These are phyloP conservation scores for Eucalyptus globulus DNA, from an alignment of 345 rosid species.

Conservation along the genomic window DNA sequence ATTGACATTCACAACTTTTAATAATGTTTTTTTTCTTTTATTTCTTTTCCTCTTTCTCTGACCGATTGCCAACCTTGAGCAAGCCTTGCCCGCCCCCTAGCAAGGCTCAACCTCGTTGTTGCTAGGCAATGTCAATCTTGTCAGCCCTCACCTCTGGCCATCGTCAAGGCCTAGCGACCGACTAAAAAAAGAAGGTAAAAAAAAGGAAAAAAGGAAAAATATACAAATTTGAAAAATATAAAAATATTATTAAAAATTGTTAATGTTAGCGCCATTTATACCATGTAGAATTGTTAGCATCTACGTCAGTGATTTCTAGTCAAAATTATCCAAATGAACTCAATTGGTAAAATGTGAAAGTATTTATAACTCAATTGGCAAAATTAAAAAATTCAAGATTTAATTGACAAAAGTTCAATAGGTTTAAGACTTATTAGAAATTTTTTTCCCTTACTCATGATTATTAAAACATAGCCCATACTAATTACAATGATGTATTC, in stretches of 20 bases:
- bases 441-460: no score
- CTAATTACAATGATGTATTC: background rate
- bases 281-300: rapidly evolving
- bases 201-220: no score
- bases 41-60: rapidly evolving
- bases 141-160: rapidly evolving
- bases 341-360: no score
- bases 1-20: rapidly evolving
- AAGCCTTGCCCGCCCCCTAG: no score
- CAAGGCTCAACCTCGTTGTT: no score
- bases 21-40: no score
- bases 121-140: background rate
- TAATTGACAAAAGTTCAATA: background rate
- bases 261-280: background rate
- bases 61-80: rapidly evolving
- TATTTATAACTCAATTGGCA: no score
- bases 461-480: no score
- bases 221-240: no score
- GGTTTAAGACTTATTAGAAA: no score
- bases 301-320: rapidly evolving
- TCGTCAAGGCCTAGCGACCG: rapidly evolving
- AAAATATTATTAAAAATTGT: no score
- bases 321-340: rapidly evolving
- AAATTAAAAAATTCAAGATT: no score
- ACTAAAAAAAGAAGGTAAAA: background rate